Percentiles rank a stretch among this genome's conserved stretches.
These are phyloP conservation scores for Endotrypanum monterogeii DNA, from an alignment of 208 protist genomes.

Conservation along the genomic window DNA sequence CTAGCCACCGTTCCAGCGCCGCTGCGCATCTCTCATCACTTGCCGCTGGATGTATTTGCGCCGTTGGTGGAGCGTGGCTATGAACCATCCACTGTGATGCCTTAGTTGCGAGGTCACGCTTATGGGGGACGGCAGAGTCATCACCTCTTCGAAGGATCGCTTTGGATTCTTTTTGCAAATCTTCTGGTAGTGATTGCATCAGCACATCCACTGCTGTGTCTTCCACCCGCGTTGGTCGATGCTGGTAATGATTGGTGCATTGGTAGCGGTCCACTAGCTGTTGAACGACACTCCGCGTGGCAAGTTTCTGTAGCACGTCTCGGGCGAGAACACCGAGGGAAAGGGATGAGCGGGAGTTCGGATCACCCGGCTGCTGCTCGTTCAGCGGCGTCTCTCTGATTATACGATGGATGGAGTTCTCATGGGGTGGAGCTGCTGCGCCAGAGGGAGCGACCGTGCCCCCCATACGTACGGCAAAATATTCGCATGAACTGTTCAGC, in stretches of 20 bases:
- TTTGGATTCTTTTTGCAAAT: background rate
- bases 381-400: background rate
- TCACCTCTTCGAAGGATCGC: background rate
- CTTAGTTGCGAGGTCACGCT: background rate
- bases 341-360: background rate
- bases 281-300: constrained; percentile 16
- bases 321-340: constrained; percentile 4
- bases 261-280: constrained; percentile 9
- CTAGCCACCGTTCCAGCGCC: background rate
- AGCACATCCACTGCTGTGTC: constrained; percentile 17
- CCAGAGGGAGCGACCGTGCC: background rate
- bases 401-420: background rate
- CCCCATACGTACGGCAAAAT: background rate
- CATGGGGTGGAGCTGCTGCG: background rate
- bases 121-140: background rate
- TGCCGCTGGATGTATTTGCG: background rate
- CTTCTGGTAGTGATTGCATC: constrained; percentile 11
- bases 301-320: constrained; percentile 21
- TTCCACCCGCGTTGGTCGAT: background rate
- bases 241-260: background rate
- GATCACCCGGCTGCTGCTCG: background rate
- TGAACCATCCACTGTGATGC: background rate
- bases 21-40: background rate
- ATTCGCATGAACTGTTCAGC: background rate
- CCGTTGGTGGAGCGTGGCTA: background rate